Evolutionary conservation across 2,329 filamentous ascomycete genomes (phyloP).

Genomic region (Emmonsiellopsis sp.): DNA sequence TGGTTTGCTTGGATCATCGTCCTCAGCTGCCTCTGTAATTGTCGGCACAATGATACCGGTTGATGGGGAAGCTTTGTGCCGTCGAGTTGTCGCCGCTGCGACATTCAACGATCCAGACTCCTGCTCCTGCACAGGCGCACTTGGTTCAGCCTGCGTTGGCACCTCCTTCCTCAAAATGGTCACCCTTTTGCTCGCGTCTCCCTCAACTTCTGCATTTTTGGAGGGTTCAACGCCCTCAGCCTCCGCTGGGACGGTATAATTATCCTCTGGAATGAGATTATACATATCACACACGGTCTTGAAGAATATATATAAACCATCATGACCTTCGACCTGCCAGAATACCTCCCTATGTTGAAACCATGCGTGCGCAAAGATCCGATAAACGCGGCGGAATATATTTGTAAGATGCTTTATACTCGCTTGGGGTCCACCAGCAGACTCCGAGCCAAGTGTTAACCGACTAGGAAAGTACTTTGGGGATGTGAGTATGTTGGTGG

Average conservation of each 20-base stretch:
- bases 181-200: constrained; percentile 11
- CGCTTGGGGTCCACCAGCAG: constrained; percentile 32
- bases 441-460: constrained; percentile 48
- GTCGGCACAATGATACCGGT: constrained; percentile 65
- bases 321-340: constrained; percentile 82
- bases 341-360: constrained; percentile 94
- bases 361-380: constrained; percentile 98
- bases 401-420: constrained; percentile 67
- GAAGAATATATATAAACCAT: constrained; percentile 92
- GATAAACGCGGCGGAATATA: constrained; percentile 85
- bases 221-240: constrained; percentile 56
- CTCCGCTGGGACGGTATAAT: constrained; percentile 89
- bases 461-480: constrained; percentile 92
- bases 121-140: neutral
- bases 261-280: constrained; percentile 79
- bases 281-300: constrained; percentile 94
- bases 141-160: constrained; percentile 19
- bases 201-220: constrained; percentile 1
- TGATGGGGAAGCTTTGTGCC: constrained; percentile 59
- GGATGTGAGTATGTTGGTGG: constrained; percentile 85
- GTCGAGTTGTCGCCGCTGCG: constrained; percentile 58
- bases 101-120: constrained; percentile 22
- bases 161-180: constrained; percentile 32
- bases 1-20: constrained; percentile 13
- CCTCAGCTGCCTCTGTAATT: constrained; percentile 55